A percentile compares a stretch with the other conserved stretches of the same genome.
Conservation (phyloP, 225 moss, liverwort and hornwort genomes). For the Antitrichia curtipendula region DNA sequence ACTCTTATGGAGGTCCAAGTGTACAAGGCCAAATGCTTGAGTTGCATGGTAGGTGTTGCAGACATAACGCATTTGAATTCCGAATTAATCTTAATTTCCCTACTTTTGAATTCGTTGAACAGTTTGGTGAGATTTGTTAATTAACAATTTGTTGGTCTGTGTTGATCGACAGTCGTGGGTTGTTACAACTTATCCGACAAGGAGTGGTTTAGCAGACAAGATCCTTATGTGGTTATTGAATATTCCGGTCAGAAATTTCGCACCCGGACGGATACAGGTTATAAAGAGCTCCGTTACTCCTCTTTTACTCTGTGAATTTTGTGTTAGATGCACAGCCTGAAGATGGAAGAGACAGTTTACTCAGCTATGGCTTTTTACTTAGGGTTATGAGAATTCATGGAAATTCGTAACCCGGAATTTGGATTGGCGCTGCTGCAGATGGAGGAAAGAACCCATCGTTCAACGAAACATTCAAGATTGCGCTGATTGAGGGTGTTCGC, state of each 20-base stretch:
- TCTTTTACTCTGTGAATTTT: neutral
- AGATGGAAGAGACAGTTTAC: neutral
- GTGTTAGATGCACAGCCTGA: neutral
- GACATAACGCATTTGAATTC: neutral
- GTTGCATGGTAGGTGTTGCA: neutral
- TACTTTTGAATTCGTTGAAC: neutral
- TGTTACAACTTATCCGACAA: constrained; percentile 52
- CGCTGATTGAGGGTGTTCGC: constrained; percentile 66
- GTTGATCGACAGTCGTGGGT: constrained; percentile 36
- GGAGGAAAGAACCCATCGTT: constrained; percentile 76
- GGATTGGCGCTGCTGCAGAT: constrained; percentile 27
- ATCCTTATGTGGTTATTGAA: constrained; percentile 64
- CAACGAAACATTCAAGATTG: constrained; percentile 59
- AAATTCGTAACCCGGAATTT: neutral
- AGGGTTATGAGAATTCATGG: neutral
- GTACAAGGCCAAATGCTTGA: constrained; percentile 24
- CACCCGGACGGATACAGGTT: constrained; percentile 68
- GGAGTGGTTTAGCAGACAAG: constrained; percentile 81
- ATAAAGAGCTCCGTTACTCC: neutral
- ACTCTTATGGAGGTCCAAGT: neutral
- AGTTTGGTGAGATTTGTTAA: neutral
- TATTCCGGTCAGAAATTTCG: constrained; percentile 43
- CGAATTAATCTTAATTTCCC: neutral
- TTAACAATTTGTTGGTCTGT: neutral
- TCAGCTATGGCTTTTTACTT: neutral